phyloP scores from a whole-genome alignment of 805 yeast genomes.

The Pichia ethanolica region DNA sequence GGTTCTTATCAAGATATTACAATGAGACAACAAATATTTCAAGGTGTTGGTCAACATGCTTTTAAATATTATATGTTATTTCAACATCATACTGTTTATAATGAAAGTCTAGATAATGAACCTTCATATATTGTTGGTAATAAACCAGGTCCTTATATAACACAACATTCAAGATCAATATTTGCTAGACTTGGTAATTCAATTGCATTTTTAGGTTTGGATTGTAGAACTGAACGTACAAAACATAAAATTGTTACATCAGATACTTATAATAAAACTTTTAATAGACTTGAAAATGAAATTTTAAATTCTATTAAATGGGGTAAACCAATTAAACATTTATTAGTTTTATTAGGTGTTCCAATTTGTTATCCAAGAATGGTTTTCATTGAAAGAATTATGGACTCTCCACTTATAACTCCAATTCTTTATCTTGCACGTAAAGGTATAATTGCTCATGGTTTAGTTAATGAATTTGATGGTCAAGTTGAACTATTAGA shows the following conservation, averaged over 20 bases:
- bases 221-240: constrained; percentile 88
- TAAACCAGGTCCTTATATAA: constrained; percentile 59
- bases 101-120: constrained; percentile 32
- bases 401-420: constrained; percentile 51
- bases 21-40: constrained; percentile 63
- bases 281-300: constrained; percentile 53
- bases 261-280: constrained; percentile 53
- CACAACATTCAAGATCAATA: constrained; percentile 57
- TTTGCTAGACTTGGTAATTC: constrained; percentile 69
- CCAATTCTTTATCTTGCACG: constrained; percentile 60
- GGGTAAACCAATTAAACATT: constrained; percentile 54
- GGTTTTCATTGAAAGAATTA: constrained; percentile 79
- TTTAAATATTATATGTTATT: constrained; percentile 83
- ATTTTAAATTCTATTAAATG: constrained; percentile 32
- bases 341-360: constrained; percentile 81
- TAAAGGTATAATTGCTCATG: constrained; percentile 56
- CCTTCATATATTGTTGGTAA: constrained; percentile 61
- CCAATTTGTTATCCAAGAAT: constrained; percentile 93
- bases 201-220: constrained; percentile 70
- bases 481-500: constrained; percentile 88
- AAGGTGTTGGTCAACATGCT: constrained; percentile 69
- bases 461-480: constrained; percentile 85
- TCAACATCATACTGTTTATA: constrained; percentile 70
- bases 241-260: constrained; percentile 46
- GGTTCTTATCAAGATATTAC: constrained; percentile 79